These are phyloP conservation scores for Thecaphora thlaspeos DNA, from an alignment of 1,284 basidiomycete genomes.

Conservation along the genomic window DNA sequence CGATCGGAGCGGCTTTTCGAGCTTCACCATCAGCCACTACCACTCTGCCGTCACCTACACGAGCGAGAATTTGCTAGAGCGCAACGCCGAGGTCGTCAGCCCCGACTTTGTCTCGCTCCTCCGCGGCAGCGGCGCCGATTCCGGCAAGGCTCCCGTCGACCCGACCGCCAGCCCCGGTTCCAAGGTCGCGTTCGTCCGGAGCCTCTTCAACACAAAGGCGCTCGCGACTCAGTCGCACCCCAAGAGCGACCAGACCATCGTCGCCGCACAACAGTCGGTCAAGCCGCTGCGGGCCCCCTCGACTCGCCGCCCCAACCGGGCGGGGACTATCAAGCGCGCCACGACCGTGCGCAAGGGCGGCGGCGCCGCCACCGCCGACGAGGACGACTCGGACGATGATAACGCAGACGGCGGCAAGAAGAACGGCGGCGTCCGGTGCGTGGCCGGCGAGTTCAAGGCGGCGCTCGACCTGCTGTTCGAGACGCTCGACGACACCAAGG, in stretches of 20 bases:
- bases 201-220: constrained; percentile 79
- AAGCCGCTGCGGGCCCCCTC: constrained; percentile 55
- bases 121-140: constrained; percentile 63
- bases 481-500: constrained; percentile 61
- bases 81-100: constrained; percentile 84
- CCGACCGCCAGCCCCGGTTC: constrained; percentile 71
- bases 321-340: constrained; percentile 58
- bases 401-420: constrained; percentile 24
- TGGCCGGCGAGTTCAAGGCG: constrained; percentile 78
- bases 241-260: constrained; percentile 76
- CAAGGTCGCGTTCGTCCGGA: constrained; percentile 72
- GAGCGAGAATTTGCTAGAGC: constrained; percentile 80
- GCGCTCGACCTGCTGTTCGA: constrained; percentile 72
- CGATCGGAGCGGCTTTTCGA: constrained; percentile 74
- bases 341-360: constrained; percentile 71
- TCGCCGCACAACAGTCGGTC: constrained; percentile 83
- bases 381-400: constrained; percentile 61
- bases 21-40: constrained; percentile 90
- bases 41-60: constrained; percentile 89
- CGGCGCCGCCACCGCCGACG: constrained; percentile 62
- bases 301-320: constrained; percentile 50
- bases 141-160: constrained; percentile 74
- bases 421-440: constrained; percentile 61
- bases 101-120: constrained; percentile 89
- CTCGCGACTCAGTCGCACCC: constrained; percentile 77